Evolutionary conservation across 768 basidiomycete genomes (phyloP).

Genomic region (Pulveroboletus sp.): DNA sequence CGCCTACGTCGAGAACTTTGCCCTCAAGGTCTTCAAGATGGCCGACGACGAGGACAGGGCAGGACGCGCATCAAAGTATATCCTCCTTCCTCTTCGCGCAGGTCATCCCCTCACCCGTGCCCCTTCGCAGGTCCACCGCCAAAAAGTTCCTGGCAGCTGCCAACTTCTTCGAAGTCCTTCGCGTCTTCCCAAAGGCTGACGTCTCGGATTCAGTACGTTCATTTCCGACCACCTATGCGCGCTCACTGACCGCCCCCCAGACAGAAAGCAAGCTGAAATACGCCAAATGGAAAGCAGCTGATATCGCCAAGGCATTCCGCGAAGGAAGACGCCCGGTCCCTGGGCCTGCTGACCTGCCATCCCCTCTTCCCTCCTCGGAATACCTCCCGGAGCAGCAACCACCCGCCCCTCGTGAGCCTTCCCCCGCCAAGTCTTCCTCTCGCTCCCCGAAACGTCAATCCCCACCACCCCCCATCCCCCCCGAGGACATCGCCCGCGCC

Average conservation of each 20-base stretch:
- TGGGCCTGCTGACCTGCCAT: constrained; percentile 57
- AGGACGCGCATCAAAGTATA: constrained; percentile 71
- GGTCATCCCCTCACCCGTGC: constrained; percentile 4
- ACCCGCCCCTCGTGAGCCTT: constrained; percentile 26
- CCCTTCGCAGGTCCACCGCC: constrained; percentile 70
- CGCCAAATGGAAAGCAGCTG: constrained; percentile 96
- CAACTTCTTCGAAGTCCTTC: constrained; percentile 89
- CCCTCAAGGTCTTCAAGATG: constrained; percentile 76
- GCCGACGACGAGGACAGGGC: constrained; percentile 91
- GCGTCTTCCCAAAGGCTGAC: constrained; percentile 61
- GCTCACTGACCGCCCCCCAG: constrained; percentile 36
- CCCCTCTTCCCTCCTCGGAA: constrained; percentile 10
- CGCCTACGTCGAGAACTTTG: constrained; percentile 95
- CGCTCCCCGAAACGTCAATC: constrained; percentile 32
- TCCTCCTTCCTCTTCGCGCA: constrained; percentile 2
- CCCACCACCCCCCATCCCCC: constrained; percentile 29
- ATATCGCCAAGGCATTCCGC: constrained; percentile 91
- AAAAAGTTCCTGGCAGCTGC: constrained; percentile 94
- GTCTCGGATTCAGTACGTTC: constrained; percentile 53
- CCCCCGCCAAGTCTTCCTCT: constrained; percentile 18
- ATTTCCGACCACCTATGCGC: background rate
- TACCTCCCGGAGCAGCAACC: constrained; percentile 16
- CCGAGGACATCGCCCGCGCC: constrained; percentile 29
- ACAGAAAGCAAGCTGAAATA: constrained; percentile 87
- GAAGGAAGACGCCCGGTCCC: constrained; percentile 83